Evolutionary conservation across 73 alveolate genomes (phyloP).

Genomic region (Uronychia binucleata): DNA sequence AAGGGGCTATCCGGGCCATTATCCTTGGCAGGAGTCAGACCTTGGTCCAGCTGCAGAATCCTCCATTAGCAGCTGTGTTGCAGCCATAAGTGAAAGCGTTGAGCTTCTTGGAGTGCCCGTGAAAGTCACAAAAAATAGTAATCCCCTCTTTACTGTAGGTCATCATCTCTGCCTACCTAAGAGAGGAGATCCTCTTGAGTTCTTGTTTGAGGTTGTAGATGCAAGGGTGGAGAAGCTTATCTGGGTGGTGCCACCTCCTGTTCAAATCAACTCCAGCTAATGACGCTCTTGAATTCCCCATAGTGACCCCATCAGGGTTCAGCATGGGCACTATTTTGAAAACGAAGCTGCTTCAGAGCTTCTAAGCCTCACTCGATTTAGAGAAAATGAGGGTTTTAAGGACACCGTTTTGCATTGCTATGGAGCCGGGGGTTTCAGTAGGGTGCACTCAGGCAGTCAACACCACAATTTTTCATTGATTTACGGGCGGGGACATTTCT

Average conservation of each 20-base stretch:
- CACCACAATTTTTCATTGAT: slow-evolving; percentile 54
- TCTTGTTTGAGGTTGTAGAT: slow-evolving; percentile 54
- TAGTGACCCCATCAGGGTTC: slow-evolving; percentile 75
- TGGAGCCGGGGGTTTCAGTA: slow-evolving; percentile 68
- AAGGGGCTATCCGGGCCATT: slow-evolving; percentile 15
- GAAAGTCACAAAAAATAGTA: slow-evolving; percentile 67
- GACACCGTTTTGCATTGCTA: slow-evolving; percentile 56
- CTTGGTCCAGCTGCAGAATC: slow-evolving; percentile 60
- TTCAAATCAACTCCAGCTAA: slow-evolving; percentile 73
- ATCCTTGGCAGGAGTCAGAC: slow-evolving; percentile 53
- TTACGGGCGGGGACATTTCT: slow-evolving; percentile 8
- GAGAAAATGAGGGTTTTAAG: slow-evolving; percentile 72
- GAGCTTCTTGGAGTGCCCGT: slow-evolving; percentile 67
- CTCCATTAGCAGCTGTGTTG: slow-evolving; percentile 59
- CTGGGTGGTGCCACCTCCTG: slow-evolving; percentile 68
- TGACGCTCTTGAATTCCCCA: slow-evolving; percentile 70
- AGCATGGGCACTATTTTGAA: slow-evolving; percentile 72
- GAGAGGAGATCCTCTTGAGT: slow-evolving; percentile 44
- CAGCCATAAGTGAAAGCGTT: slow-evolving; percentile 66
- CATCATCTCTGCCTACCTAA: slow-evolving; percentile 57
- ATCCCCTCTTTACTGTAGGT: slow-evolving; percentile 66
- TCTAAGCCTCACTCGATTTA: slow-evolving; percentile 53
- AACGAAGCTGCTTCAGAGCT: slow-evolving; percentile 54
- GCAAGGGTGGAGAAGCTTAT: slow-evolving; percentile 70
- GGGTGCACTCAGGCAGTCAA: slow-evolving; percentile 67